Conservation (phyloP, 768 basidiomycete genomes). For the Calocera viscosa region DNA sequence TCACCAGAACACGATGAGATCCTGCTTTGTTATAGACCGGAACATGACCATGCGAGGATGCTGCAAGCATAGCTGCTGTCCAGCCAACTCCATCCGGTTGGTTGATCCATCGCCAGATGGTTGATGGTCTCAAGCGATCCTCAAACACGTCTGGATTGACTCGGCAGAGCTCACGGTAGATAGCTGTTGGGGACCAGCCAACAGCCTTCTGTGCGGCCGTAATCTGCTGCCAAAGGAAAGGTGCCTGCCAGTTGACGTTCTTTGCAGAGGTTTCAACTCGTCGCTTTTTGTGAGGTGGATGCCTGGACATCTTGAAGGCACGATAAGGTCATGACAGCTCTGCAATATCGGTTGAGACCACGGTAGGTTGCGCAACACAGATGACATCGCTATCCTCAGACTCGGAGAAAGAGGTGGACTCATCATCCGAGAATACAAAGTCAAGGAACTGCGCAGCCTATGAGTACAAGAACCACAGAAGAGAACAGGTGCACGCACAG, state of each 20-base stretch:
- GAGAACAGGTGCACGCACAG: not conserved
- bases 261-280: not conserved
- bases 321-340: not conserved
- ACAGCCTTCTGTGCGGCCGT: not conserved
- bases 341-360: not conserved
- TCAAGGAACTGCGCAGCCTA: not conserved
- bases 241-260: not conserved
- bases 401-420: not conserved
- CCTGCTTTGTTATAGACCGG: not conserved
- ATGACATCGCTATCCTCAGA: not conserved
- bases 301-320: not conserved
- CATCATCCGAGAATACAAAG: not conserved
- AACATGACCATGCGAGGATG: not conserved
- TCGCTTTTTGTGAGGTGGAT: not conserved
- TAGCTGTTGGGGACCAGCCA: not conserved
- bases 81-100: not conserved
- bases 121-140: not conserved
- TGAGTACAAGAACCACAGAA: not conserved
- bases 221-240: not conserved
- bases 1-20: not conserved
- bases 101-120: not conserved
- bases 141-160: not conserved
- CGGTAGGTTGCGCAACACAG: not conserved
- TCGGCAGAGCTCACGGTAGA: not conserved
- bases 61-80: not conserved